phyloP scores from a whole-genome alignment of 257 asterid genomes.

The Solanum okadae region DNA sequence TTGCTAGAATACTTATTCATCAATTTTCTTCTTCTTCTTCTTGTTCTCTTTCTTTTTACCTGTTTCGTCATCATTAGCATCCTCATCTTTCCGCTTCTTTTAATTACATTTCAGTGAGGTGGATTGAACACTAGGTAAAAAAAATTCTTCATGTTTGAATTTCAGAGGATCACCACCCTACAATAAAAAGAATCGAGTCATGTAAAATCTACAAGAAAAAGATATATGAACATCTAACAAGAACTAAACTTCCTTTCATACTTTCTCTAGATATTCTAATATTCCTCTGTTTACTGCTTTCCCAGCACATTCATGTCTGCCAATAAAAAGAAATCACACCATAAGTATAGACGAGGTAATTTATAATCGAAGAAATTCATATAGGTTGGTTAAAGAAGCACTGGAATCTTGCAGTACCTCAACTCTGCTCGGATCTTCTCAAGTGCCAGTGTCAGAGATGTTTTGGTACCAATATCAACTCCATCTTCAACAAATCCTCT shows the following conservation, averaged over 20 bases:
- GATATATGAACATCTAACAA: not conserved
- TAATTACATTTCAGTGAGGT: not conserved
- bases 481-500: not conserved
- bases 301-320: not conserved
- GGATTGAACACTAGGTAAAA: not conserved
- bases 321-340: not conserved
- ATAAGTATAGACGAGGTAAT: not conserved
- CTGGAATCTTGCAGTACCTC: not conserved
- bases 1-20: not conserved
- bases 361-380: not conserved
- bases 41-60: not conserved
- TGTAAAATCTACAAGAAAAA: not conserved
- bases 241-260: not conserved
- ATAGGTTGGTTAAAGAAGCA: not conserved
- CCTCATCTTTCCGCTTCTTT: not conserved
- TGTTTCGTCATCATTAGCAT: not conserved
- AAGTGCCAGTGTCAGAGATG: not conserved
- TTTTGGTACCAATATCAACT: not conserved
- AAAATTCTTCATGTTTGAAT: not conserved
- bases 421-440: not conserved
- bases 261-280: not conserved
- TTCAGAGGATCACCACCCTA: not conserved
- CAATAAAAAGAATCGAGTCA: not conserved
- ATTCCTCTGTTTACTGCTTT: too few species aligned
- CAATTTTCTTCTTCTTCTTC: not conserved